Conservation (phyloP, 345 rosid species). For the Aegle marmelos region DNA sequence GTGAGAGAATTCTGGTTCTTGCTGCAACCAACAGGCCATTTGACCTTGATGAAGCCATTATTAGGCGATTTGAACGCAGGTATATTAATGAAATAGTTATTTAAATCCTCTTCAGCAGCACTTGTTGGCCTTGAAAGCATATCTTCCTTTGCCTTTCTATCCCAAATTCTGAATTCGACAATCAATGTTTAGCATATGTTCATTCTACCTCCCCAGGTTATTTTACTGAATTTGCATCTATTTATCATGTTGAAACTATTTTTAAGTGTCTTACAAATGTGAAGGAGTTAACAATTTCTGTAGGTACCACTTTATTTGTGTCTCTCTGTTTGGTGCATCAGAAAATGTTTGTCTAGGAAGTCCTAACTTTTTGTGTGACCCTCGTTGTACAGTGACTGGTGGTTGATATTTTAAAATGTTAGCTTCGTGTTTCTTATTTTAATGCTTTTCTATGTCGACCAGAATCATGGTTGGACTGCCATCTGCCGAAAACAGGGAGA, state of each 20-base stretch:
- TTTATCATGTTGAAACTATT: neutral
- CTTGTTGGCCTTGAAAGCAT: neutral
- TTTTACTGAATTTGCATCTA: neutral
- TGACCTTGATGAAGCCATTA: constrained; percentile 99
- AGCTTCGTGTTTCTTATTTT: constrained; percentile 1
- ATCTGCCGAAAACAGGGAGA: constrained; percentile 72
- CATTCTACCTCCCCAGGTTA: neutral
- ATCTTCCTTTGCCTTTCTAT: neutral
- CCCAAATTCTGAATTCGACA: neutral
- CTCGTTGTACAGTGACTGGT: neutral
- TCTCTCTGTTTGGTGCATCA: neutral
- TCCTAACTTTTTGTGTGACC: neutral
- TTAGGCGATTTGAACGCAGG: constrained; percentile 98
- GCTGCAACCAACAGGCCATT: constrained; percentile 99
- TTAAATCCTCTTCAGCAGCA: neutral
- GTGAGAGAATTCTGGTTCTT: constrained; percentile 89
- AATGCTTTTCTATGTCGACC: constrained; percentile 21
- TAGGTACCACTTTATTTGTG: neutral
- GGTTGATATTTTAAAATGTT: neutral
- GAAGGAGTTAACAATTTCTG: neutral
- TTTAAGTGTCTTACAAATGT: neutral
- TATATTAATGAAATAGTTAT: constrained; percentile 5
- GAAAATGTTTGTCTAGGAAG: neutral
- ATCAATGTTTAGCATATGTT: neutral
- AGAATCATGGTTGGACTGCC: constrained; percentile 99